Percentiles rank a stretch among this genome's conserved stretches.
These are phyloP conservation scores for Termitomyces sp. DNA, from an alignment of 768 basidiomycete genomes.

Conservation along the genomic window DNA sequence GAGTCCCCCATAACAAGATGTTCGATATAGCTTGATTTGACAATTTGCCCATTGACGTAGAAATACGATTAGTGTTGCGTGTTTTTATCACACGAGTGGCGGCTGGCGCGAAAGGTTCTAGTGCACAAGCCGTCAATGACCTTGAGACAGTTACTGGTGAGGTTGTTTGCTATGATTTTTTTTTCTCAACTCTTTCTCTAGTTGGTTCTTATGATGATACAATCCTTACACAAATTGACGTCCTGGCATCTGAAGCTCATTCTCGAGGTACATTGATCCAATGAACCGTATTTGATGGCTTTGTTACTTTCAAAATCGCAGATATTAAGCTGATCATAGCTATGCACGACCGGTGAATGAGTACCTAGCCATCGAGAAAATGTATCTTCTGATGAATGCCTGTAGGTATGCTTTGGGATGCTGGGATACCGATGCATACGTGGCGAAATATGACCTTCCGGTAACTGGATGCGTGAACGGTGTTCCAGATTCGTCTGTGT, in stretches of 20 bases:
- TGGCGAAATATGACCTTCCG: slow-evolving; percentile 17
- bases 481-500: slow-evolving; percentile 19
- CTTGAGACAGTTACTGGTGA: slow-evolving; percentile 18
- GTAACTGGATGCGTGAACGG: slow-evolving; percentile 18
- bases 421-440: slow-evolving; percentile 22
- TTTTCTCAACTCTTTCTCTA: no score
- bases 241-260: background rate
- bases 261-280: slow-evolving; percentile 12
- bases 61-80: slow-evolving; percentile 12
- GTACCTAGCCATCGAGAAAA: background rate
- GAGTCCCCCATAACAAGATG: no score
- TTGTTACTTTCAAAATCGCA: background rate
- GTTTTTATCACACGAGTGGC: slow-evolving; percentile 19
- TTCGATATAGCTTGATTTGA: background rate
- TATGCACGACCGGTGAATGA: slow-evolving; percentile 18
- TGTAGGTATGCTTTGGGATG: slow-evolving; percentile 19
- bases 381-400: background rate
- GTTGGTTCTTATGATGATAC: slow-evolving; percentile 21
- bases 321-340: slow-evolving; percentile 22
- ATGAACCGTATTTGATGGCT: background rate
- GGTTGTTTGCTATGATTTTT: no score
- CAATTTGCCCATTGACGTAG: background rate
- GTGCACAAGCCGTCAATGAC: slow-evolving; percentile 17
- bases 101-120: slow-evolving; percentile 18
- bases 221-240: slow-evolving; percentile 17